Evolutionary conservation across 164 flowering plant genomes (phyloP), one percentile per base, ranked within the genome.

Genomic region (Magnolia officinalis): DNA sequence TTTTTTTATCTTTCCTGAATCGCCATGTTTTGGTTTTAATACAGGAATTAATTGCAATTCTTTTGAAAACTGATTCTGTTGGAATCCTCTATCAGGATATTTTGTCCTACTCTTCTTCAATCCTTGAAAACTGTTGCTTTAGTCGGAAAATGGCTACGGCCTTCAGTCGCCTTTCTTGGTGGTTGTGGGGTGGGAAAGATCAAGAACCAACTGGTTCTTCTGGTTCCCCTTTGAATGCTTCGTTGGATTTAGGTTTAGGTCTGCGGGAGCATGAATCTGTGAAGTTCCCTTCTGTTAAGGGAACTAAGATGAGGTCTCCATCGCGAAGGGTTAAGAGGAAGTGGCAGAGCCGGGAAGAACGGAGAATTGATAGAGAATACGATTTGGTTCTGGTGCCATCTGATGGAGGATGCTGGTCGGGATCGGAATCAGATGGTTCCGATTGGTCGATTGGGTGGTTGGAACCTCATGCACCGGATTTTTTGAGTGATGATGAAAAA

Each of bases 391-490:
- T 94, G 78, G 98, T 94, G 70, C 92, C 96, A 72, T 87, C 92
- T 16, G 98, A 94, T 86, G 94, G 95, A 69, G 96, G 90, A 13
- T 87, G 95, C 74, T 77, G 88, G 72, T 90, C 95, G 0, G 98
- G 92, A 7, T 88, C 95, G 51, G 98, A 94, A 73, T 94, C 98
- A 21, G 98, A 92, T 78, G 98, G 79, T 65, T 92, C 95, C 0
- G 98, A 93, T 83, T 93, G 94, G 92, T 93, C 98, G 3, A 86
- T 92, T 76, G 98, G 98, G 76, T 93, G 98, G 98, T 81, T 89
- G 81, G 98, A 94, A 78, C 98, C 96, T 65, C 98, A 92, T 77
- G 94, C 91, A 37, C 86, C 95, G 74, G 96, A 83, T 76, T 92
- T 94, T 77, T 90, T 75, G 66, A 88, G 87, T 76, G 93, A 87